Evolutionary conservation across 2,329 filamentous ascomycete genomes (phyloP), one percentile per base, ranked within the genome.

Genomic region (Hypoxylon sp.): DNA sequence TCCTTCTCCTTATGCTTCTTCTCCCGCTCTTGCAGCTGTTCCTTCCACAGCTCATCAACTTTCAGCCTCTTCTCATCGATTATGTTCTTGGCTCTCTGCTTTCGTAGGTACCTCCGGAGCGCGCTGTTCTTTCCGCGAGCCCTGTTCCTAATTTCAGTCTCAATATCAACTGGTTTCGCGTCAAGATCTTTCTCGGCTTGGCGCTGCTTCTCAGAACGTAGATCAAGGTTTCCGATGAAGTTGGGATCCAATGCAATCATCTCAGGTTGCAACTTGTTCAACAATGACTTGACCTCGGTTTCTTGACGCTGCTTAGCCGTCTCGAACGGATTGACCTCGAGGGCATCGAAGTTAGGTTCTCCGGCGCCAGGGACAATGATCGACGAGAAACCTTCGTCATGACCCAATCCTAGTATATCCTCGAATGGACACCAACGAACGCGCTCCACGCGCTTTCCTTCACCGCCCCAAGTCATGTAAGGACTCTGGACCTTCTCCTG

Each of bases 231-330:
- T 61, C 96, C 96, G 74, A 99, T 89, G 78, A 94, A 97, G 80
- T 96, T 92, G 73, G 96, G 95, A 78, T 99, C 91, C 22, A 99
- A 85, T 1, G 94, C 93, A 70, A 99, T 99, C 94, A 98, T 99
- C 78, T 97, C 95, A 3, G 96, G 95, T 76, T 94, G 90, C 52
- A 99, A 86, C 84, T 99, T 99, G 85, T 97, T 97, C 74, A 99
- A 88, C 71, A 99, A 86, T 11, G 88, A 86, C 84, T 92, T 94
- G 79, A 99, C 94, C 81, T 99, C 96, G 55, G 88, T 87, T 81
- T 99, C 96, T 80, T 97, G 94, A 75, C 96, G 89, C 83, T 98
- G 94, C 82, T 96, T 97, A 76, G 85, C 87, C 59, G 92, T 97
- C 83, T 98, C 96, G 86, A 95, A 98, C 35, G 96, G 96, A 84